phyloP scores from a whole-genome alignment of 2,329 filamentous ascomycete genomes.

The Pestalotiopsis sp. region DNA sequence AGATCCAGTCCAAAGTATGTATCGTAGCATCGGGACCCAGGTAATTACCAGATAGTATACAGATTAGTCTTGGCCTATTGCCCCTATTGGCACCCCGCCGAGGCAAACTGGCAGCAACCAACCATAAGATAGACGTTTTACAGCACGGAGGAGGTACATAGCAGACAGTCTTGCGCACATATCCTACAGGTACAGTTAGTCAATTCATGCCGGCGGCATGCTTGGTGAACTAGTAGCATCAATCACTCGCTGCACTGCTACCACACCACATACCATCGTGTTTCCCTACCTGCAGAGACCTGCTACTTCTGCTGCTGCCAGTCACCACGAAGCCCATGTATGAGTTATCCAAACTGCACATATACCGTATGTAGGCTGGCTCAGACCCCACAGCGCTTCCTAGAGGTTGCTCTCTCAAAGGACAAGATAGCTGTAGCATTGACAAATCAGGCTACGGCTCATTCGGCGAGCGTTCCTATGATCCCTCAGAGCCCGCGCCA shows the following conservation, averaged over 20 bases:
- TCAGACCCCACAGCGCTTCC: too few species aligned
- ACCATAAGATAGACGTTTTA: too few species aligned
- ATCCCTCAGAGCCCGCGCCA: constrained; percentile 37
- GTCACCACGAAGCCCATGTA: too few species aligned
- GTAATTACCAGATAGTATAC: neutral
- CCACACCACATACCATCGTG: constrained; percentile 10
- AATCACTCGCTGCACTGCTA: constrained; percentile 17
- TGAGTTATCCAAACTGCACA: too few species aligned
- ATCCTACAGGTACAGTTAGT: neutral
- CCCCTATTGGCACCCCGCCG: neutral
- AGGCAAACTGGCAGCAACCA: neutral
- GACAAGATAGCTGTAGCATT: constrained; percentile 26
- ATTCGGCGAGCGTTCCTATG: constrained; percentile 41
- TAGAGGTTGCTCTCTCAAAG: constrained; percentile 11
- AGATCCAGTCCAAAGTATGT: neutral
- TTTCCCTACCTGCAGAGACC: constrained; percentile 12
- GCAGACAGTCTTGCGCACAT: neutral
- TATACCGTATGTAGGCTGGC: too few species aligned
- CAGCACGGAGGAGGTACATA: neutral
- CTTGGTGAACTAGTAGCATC: neutral
- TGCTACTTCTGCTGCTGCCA: constrained; percentile 12
- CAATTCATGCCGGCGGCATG: neutral
- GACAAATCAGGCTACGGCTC: constrained; percentile 51
- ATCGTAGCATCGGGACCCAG: neutral
- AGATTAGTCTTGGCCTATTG: neutral